A percentile compares a stretch with the other conserved stretches of the same genome.
phyloP scores from a whole-genome alignment of 2,329 filamentous ascomycete genomes.

The Eurotiales sp. region DNA sequence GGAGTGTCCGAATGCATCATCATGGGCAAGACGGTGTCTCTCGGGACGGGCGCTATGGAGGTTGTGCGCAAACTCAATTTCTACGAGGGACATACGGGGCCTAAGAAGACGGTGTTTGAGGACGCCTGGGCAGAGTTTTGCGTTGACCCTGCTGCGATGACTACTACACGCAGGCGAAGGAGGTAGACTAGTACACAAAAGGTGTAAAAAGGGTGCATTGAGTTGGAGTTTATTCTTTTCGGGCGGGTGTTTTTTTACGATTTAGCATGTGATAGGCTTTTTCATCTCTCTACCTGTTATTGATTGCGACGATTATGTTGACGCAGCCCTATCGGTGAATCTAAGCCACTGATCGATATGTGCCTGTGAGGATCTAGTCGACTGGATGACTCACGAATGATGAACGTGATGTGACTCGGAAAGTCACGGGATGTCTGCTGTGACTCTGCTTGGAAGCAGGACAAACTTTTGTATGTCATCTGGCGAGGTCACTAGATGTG shows the following conservation, averaged over 20 bases:
- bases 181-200: background rate
- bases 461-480: background rate
- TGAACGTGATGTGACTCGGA: background rate
- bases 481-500: too few species aligned
- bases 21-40: constrained; percentile 88
- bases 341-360: too few species aligned
- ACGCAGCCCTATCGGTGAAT: too few species aligned
- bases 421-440: background rate
- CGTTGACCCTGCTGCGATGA: background rate
- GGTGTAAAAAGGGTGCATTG: background rate
- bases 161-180: too few species aligned
- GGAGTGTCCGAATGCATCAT: constrained; percentile 97
- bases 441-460: too few species aligned
- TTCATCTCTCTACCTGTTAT: background rate
- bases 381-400: background rate
- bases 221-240: background rate
- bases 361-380: too few species aligned
- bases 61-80: constrained; percentile 76
- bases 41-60: constrained; percentile 90
- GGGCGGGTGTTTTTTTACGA: too few species aligned
- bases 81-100: constrained; percentile 54
- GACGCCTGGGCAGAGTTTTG: constrained; percentile 47
- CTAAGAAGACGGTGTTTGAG: constrained; percentile 64
- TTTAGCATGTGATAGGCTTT: background rate
- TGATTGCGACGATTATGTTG: background rate